phyloP scores from a whole-genome alignment of 345 rosid species.

The Lepidium aucheri region DNA sequence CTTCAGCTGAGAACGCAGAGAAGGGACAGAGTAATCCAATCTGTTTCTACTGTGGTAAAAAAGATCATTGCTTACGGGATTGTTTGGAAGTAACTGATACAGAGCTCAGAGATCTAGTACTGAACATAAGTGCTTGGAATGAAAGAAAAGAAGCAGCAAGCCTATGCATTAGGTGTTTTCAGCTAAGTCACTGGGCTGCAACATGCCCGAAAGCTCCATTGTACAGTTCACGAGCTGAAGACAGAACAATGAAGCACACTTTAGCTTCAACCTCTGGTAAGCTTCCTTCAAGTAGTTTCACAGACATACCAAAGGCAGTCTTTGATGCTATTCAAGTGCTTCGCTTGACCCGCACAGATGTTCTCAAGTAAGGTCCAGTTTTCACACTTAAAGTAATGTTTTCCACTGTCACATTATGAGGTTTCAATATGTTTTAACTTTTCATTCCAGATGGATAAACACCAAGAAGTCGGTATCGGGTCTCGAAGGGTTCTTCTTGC shows the following conservation, averaged over 20 bases:
- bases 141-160: slow-evolving; percentile 35
- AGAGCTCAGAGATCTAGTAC: slow-evolving; percentile 53
- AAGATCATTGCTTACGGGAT: slow-evolving; percentile 50
- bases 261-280: slow-evolving; percentile 36
- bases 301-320: slow-evolving; percentile 40
- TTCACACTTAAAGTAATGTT: background rate
- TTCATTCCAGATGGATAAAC: slow-evolving; percentile 47
- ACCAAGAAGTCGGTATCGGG: slow-evolving; percentile 34
- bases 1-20: slow-evolving; percentile 26
- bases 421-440: background rate
- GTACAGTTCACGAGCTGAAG: slow-evolving; percentile 26
- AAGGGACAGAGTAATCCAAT: slow-evolving; percentile 1
- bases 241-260: background rate
- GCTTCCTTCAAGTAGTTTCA: slow-evolving; percentile 14
- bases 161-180: slow-evolving; percentile 62
- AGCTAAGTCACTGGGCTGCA: slow-evolving; percentile 73
- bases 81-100: slow-evolving; percentile 56
- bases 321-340: slow-evolving; percentile 54
- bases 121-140: slow-evolving; percentile 30
- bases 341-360: slow-evolving; percentile 57
- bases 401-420: background rate
- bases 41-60: slow-evolving; percentile 71
- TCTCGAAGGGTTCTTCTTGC: slow-evolving; percentile 73
- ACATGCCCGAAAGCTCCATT: slow-evolving; percentile 44
- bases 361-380: slow-evolving; percentile 48